Percentiles rank a stretch among this genome's conserved stretches.
These are phyloP conservation scores for Raffaelea ambrosiae DNA, from an alignment of 2,329 filamentous ascomycete genomes.

Conservation along the genomic window DNA sequence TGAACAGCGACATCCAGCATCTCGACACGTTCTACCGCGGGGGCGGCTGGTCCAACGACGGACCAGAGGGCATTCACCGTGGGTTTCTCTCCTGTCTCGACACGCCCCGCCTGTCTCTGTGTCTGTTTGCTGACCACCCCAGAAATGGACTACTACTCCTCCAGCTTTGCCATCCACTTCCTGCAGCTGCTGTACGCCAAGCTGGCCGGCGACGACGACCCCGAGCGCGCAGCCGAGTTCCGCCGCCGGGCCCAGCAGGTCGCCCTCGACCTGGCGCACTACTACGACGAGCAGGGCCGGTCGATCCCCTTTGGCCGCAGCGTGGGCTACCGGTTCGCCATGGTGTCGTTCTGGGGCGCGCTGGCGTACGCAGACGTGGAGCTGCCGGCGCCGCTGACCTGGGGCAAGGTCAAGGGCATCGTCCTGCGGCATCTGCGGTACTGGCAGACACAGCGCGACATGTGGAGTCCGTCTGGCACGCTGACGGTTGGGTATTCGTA, in stretches of 20 bases:
- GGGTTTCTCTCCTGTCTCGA: slow-evolving; percentile 14
- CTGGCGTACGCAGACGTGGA: slow-evolving; percentile 69
- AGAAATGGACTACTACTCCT: slow-evolving; percentile 81
- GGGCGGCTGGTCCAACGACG: slow-evolving; percentile 75
- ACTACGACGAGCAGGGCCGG: slow-evolving; percentile 64
- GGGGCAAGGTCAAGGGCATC: slow-evolving; percentile 72
- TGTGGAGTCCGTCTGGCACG: slow-evolving; percentile 68
- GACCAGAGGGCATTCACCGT: slow-evolving; percentile 66
- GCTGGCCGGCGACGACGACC: slow-evolving; percentile 58
- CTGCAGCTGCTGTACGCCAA: slow-evolving; percentile 70
- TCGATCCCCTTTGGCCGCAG: slow-evolving; percentile 71
- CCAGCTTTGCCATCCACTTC: slow-evolving; percentile 75
- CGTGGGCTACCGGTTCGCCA: slow-evolving; percentile 74
- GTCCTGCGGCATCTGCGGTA: slow-evolving; percentile 66
- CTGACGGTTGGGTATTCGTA: slow-evolving; percentile 70
- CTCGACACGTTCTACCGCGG: slow-evolving; percentile 77
- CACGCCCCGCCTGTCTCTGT: neutral
- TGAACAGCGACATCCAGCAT: slow-evolving; percentile 69
- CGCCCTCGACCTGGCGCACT: slow-evolving; percentile 65
- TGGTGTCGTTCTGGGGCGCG: slow-evolving; percentile 77
- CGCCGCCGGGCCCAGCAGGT: slow-evolving; percentile 56
- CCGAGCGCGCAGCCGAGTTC: slow-evolving; percentile 59
- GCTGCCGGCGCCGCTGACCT: slow-evolving; percentile 61
- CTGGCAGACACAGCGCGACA: slow-evolving; percentile 69
- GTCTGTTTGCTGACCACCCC: neutral